Conservation (phyloP, 1,284 basidiomycete species). For the Ceratobasidium papillatum region DNA sequence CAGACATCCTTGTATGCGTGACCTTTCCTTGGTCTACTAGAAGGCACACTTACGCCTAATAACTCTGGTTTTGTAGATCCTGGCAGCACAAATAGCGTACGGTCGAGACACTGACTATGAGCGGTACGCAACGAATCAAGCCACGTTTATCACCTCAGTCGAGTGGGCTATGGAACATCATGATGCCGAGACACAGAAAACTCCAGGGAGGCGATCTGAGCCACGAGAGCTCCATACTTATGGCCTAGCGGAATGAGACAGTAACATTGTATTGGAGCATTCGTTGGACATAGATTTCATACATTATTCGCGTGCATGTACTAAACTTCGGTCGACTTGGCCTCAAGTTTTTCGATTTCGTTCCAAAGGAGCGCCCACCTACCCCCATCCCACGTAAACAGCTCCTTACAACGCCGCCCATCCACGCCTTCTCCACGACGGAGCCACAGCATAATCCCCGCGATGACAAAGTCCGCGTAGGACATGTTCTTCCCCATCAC, state of each 20-base stretch:
- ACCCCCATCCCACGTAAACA: slow-evolving; percentile 22
- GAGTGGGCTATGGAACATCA: slow-evolving; percentile 41
- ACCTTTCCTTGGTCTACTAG: neutral
- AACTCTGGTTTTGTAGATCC: slow-evolving; percentile 14
- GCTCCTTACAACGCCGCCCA: neutral
- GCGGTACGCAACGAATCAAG: slow-evolving; percentile 37
- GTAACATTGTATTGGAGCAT: neutral
- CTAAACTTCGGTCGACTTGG: slow-evolving; percentile 15
- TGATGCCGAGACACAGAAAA: neutral
- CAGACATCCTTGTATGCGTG: slow-evolving; percentile 75
- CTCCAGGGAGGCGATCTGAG: neutral
- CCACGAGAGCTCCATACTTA: slow-evolving; percentile 1
- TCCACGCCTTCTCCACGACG: slow-evolving; percentile 17
- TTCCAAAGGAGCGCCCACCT: slow-evolving; percentile 29
- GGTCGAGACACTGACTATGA: slow-evolving; percentile 35
- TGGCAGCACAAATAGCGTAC: slow-evolving; percentile 42
- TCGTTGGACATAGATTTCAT: neutral
- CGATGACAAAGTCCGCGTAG: slow-evolving; percentile 19
- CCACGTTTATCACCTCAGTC: slow-evolving; percentile 17
- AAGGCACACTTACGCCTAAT: neutral
- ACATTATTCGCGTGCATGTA: neutral
- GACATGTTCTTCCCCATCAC: slow-evolving; percentile 27
- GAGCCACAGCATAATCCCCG: slow-evolving; percentile 12
- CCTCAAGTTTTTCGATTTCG: slow-evolving; percentile 17
- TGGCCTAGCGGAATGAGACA: slow-evolving; percentile 10